Conservation (phyloP, 2,329 filamentous ascomycete species). For the Colletotrichum eremochloae region DNA sequence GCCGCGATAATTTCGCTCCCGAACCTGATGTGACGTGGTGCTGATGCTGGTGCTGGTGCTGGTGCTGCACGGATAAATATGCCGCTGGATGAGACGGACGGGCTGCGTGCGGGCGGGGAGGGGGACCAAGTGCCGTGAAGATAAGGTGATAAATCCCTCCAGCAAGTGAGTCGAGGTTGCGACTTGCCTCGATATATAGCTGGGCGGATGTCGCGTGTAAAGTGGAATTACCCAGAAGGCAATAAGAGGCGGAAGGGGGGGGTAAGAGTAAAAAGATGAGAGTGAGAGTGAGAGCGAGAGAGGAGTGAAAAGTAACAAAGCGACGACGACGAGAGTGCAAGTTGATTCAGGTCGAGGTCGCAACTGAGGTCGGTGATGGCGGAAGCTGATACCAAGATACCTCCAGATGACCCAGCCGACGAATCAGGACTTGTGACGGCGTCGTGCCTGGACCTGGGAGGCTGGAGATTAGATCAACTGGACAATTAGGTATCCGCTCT, state of each 20-base stretch:
- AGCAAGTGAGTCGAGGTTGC: not conserved
- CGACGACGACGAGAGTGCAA: not conserved
- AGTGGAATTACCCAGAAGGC: not conserved
- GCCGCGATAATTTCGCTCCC: conserved; percentile 20
- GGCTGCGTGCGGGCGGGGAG: not conserved
- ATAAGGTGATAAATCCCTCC: not conserved
- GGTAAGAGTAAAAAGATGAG: not conserved
- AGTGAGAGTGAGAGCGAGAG: too few relatives aligned
- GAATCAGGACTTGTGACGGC: conserved; percentile 20
- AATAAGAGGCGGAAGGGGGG: too few relatives aligned
- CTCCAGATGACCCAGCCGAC: conserved; percentile 31
- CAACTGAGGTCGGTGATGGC: conserved; percentile 34
- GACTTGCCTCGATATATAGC: not conserved
- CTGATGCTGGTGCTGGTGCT: too few relatives aligned
- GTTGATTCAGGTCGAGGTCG: conserved; percentile 23
- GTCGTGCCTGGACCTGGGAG: conserved; percentile 28
- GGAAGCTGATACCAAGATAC: conserved; percentile 39
- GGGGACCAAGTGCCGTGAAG: not conserved
- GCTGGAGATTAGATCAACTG: conserved; percentile 41
- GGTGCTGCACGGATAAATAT: conserved; percentile 6
- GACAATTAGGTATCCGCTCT: not conserved
- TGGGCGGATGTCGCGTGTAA: not conserved
- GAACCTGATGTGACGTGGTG: not conserved
- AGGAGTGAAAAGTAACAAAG: not conserved
- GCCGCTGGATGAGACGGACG: conserved; percentile 10